Evolutionary conservation across 2,329 filamentous ascomycete genomes (phyloP), one percentile per base, ranked within the genome.

Genomic region (Aureobasidium sp.): DNA sequence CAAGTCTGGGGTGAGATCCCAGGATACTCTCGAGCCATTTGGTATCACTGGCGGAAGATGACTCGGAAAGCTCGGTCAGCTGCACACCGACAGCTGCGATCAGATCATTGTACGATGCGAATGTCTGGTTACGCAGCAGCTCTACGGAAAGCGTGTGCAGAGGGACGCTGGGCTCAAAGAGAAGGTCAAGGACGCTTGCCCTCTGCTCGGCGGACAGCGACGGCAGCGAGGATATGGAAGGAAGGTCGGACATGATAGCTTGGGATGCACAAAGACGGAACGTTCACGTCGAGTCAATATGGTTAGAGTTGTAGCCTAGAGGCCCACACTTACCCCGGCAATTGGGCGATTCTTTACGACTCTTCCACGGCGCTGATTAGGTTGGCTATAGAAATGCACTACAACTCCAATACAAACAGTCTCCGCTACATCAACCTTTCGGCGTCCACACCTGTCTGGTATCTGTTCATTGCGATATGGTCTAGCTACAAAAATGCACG

Each of bases 101-200:
- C 7, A 96, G 80, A 39, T 84, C 80, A 8, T 78, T 66, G 74
- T 96, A 97, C 29, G 85, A 86, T 1, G 77, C 68, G 73, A 90
- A 92, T 1, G 78, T 73, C 52, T 80, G 75, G 48, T 78, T 77
- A 44, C 78, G 79, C n/a, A 95, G 78, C 2, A 87, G 76, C 1
- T 89, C 88, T 6, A 90, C 72, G 17, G 89, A 84, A 15, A 94
- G 80, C 14, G 82, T 79, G 73, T 93, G 90, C 1, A 97, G 84
- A 56, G 87, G 83, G 0, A 82, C 78, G 60, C 87, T 91, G 17
- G 90, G 89, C 73, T 97, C 92, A 75, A 97, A 96, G 63, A 96
- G 86, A 3, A 86, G 80, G 75, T 95, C 89, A 53, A 96, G 83
- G 55, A 86, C 78, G 5, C 75, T 70, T 41, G 79, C 80, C 62